Evolutionary conservation across 495 filamentous ascomycete genomes (phyloP), one percentile per base, ranked within the genome.

Genomic region (Daldinia childiae): DNA sequence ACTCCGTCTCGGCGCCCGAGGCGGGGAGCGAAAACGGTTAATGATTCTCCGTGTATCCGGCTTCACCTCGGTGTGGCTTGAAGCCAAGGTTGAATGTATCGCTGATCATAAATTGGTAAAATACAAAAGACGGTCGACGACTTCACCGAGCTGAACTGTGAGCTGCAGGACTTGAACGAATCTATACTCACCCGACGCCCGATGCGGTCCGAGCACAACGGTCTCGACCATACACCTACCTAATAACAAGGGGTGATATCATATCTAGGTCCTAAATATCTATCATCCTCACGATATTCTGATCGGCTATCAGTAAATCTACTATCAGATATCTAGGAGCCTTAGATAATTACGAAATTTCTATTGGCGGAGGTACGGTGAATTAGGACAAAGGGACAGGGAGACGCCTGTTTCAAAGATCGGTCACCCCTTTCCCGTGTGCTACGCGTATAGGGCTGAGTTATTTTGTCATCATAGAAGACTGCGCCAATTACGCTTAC

Each of bases 1-100:
- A 54, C 50, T 54, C 50, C 50, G 50, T 27, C 27, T 54, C 50
- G 50, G 50, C 14, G 6, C 14, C 50, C 50, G 50, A 54, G 12
- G 15, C 50, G 50, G 50, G 24, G 4, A 54, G 50, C 50, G 50
- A 54, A 54, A 30, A 11, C 17, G 19, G 17, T 6, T 29, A 54
- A 54, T 7, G 26, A 54, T 54, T 24, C 17, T 48, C 43, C 43
- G 43, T 24, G 9, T 9, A 12, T 12, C 43, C 43, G 19, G 43
- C 43, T 48, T 48, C 43, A 48, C 43, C 43, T 48, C 43, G 43
- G 43, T 24, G 9, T 21, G 43, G 19, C 19, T 24, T 48, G 24
- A 19, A 24, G 4, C 21, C 19, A 48, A 17, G n/a, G 19, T 14
- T 9, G 8, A 21, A 21, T 11, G 9, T 48, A 4, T 48, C 19